phyloP scores from a whole-genome alignment of 2,329 filamentous ascomycete species.

The Fusarium burgessii region DNA sequence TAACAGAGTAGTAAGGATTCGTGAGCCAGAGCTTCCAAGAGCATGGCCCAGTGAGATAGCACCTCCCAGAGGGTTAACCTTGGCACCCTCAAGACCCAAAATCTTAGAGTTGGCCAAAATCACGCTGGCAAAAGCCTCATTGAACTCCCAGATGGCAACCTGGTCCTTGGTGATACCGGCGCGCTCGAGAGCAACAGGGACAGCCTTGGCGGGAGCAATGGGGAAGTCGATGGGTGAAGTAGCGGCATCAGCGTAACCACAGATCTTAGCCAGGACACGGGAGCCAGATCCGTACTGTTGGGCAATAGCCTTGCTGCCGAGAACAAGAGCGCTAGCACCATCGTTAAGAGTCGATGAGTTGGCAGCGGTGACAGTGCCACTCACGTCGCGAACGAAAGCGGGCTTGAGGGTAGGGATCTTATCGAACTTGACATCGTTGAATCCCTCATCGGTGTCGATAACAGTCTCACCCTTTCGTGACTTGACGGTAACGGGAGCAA shows the following conservation, averaged over 20 bases:
- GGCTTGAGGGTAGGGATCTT: conserved; percentile 90
- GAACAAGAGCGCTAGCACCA: conserved; percentile 88
- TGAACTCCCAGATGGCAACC: conserved; percentile 97
- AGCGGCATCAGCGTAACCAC: conserved; percentile 88
- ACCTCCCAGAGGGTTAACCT: conserved; percentile 88
- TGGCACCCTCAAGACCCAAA: conserved; percentile 80
- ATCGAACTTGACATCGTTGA: conserved; percentile 85
- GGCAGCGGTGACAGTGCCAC: conserved; percentile 91
- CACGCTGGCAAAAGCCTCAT: conserved; percentile 96
- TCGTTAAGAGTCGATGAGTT: conserved; percentile 97
- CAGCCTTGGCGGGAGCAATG: conserved; percentile 89
- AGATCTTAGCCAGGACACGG: conserved; percentile 87
- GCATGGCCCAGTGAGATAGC: conserved; percentile 94
- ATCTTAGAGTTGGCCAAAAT: conserved; percentile 97
- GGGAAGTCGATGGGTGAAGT: conserved; percentile 95
- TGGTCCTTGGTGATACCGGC: conserved; percentile 93
- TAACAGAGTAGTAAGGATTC: conserved; percentile 89
- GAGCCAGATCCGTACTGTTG: conserved; percentile 82
- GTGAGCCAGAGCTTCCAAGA: conserved; percentile 90
- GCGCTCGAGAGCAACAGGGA: conserved; percentile 87
- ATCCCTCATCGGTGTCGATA: conserved; percentile 88
- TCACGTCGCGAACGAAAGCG: conserved; percentile 87
- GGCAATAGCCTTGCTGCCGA: conserved; percentile 84
- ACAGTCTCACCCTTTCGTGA: conserved; percentile 85
- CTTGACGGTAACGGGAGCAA: conserved; percentile 87